Evolutionary conservation across 2,329 filamentous ascomycete genomes (phyloP).

Genomic region (Tolypocladium pustulatum): DNA sequence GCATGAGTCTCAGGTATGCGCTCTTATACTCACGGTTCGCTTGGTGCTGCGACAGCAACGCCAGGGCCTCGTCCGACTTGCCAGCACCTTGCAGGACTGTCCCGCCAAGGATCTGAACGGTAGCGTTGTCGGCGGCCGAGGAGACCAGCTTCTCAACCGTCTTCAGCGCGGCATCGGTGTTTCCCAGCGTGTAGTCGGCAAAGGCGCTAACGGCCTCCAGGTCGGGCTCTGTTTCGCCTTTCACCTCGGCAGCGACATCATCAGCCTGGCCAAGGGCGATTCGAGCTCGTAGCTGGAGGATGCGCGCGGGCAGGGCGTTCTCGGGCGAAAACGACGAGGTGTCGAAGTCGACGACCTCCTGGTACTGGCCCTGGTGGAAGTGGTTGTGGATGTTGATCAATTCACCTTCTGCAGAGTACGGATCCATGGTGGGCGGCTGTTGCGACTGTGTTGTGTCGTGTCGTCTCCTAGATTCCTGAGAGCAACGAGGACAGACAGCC

Average conservation of each 20-base stretch:
- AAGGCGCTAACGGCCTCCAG: conserved; percentile 67
- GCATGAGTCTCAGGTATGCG: background rate
- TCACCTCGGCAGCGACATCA: conserved; percentile 59
- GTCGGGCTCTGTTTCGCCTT: conserved; percentile 58
- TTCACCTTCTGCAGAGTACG: conserved; percentile 61
- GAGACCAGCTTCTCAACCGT: conserved; percentile 57
- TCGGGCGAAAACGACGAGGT: conserved; percentile 65
- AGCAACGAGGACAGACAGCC: conserved; percentile 1
- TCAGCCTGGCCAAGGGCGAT: conserved; percentile 72
- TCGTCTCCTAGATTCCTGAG: background rate
- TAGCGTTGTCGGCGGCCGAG: conserved; percentile 59
- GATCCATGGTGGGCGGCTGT: conserved; percentile 45
- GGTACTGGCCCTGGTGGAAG: conserved; percentile 75
- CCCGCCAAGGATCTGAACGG: conserved; percentile 73
- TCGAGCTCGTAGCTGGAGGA: conserved; percentile 72
- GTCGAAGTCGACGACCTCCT: conserved; percentile 78
- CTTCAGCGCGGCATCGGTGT: conserved; percentile 50
- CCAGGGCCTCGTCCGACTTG: conserved; percentile 75
- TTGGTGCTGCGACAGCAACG: conserved; percentile 71
- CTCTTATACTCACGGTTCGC: conserved; percentile 58
- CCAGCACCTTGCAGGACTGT: conserved; percentile 71
- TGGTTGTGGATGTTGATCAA: conserved; percentile 61
- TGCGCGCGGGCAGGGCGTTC: conserved; percentile 65
- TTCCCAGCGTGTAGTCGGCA: conserved; percentile 54
- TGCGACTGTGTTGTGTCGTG: background rate